phyloP scores from a whole-genome alignment of 768 basidiomycete genomes.

The Xerocomellus chrysenteron region DNA sequence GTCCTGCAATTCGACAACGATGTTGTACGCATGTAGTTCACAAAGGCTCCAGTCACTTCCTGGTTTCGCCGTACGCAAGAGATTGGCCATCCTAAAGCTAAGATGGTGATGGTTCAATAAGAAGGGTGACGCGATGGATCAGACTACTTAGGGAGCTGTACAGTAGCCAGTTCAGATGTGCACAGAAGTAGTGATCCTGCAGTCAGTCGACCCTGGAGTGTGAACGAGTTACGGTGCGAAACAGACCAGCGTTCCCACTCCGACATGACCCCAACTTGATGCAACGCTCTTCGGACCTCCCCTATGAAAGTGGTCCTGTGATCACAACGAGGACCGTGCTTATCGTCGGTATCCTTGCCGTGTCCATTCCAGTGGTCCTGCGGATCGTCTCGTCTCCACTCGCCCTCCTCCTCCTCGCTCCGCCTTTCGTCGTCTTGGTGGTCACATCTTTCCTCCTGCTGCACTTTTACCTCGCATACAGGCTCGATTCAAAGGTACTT shows the following conservation, averaged over 20 bases:
- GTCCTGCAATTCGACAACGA: not conserved
- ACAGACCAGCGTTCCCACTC: not conserved
- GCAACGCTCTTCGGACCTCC: constrained; percentile 6
- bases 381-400: constrained; percentile 68
- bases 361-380: constrained; percentile 52
- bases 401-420: constrained; percentile 60
- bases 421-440: constrained; percentile 51
- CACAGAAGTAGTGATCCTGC: no score
- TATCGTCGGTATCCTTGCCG: constrained; percentile 54
- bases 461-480: constrained; percentile 55
- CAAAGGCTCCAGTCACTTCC: not conserved
- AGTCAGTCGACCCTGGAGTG: no score
- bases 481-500: constrained; percentile 50
- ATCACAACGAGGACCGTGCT: constrained; percentile 54
- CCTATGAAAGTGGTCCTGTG: constrained; percentile 35
- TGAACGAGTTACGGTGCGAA: no score
- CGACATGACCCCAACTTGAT: constrained; percentile 13
- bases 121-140: no score
- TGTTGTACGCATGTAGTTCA: not conserved
- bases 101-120: no score
- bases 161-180: no score
- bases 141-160: no score
- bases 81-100: not conserved
- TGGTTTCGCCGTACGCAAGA: not conserved
- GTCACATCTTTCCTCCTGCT: constrained; percentile 51